Evolutionary conservation across 306 rosid genomes (phyloP), one percentile per base, ranked within the genome.

Genomic region (Amphicarpaea edgeworthii): DNA sequence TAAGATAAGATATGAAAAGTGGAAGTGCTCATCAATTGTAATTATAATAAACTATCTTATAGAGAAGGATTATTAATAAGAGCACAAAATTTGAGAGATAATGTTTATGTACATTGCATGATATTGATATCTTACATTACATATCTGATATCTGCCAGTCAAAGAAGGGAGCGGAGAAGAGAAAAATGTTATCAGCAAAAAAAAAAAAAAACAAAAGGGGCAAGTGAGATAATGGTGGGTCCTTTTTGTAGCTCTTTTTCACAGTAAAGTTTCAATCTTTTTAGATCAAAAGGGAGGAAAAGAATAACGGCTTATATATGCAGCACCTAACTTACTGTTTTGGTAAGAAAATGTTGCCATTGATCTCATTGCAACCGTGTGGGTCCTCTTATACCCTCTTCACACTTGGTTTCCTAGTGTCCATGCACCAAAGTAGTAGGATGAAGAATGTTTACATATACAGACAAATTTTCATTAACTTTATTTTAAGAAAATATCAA

Each of bases 171-270:
- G 83, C 74, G 6, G 45, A 34, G 64, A 20, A 49, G 34, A 28
- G 42, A 81, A 8, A 75, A 8, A 6, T 12, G 45, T 26, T 81
- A 76, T 57, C 59, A 46, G 67, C 32, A 20, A 43, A 34, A 34
- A 63, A 69, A 32, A 1, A n/a, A 30, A 30, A 34, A 63, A 69
- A 32, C 2, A 43, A 67, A 17, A 30, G 46, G 83, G 73, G 30
- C 82, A 78, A 58, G 63, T 65, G 45, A 87, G 87, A 77, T 77
- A 73, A 79, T 84, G 89, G 87, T 92, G 79, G 90, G 92, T 87
- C 79, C 87, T 6, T 79, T 8, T 49, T 55, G 85, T 76, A 76
- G 51, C 41, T 76, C 79, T 57, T 85, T 85, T 76, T 62, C 57
- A 49, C 17, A 43, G 64, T 74, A 84, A 77, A 50, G 79, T 68